These are phyloP conservation scores for Drechslerella coelobrocha DNA, from an alignment of 2,329 filamentous ascomycete genomes.

Conservation along the genomic window DNA sequence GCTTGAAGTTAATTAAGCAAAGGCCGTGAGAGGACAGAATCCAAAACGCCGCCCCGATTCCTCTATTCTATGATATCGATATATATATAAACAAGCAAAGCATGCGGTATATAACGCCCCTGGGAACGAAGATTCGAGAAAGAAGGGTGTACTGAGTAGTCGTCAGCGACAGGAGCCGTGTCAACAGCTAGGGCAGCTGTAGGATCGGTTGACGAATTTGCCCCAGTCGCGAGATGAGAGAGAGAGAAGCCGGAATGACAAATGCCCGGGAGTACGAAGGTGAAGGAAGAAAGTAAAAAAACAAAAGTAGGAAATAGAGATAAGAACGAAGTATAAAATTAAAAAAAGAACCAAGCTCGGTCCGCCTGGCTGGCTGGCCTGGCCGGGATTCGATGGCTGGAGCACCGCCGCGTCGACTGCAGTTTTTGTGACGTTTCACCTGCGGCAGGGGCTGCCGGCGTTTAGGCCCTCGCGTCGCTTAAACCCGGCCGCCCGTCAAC, in stretches of 20 bases:
- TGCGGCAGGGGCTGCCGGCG: too few species aligned
- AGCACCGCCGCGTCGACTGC: too few species aligned
- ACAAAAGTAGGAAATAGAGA: neutral
- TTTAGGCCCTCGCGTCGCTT: too few species aligned
- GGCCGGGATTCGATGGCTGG: too few species aligned
- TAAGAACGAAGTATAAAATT: too few species aligned
- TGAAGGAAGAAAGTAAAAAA: constrained; percentile 8
- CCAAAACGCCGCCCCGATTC: neutral
- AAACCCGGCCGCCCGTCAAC: too few species aligned
- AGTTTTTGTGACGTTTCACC: too few species aligned
- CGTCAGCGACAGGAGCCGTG: constrained; percentile 42
- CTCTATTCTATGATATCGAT: neutral
- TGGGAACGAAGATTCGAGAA: constrained; percentile 44
- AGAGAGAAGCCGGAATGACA: constrained; percentile 24
- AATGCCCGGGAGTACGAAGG: constrained; percentile 28
- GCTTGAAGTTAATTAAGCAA: neutral
- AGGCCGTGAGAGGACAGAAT: neutral
- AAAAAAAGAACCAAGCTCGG: too few species aligned
- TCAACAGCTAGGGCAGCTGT: constrained; percentile 11
- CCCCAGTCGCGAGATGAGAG: constrained; percentile 8
- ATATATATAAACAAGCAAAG: neutral
- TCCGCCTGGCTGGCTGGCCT: too few species aligned
- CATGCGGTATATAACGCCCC: neutral
- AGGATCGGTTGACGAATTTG: constrained; percentile 6
- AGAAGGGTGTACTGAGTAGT: too few species aligned